These are phyloP conservation scores for Cicer judaicum DNA, from an alignment of 306 rosid genomes.

Conservation along the genomic window DNA sequence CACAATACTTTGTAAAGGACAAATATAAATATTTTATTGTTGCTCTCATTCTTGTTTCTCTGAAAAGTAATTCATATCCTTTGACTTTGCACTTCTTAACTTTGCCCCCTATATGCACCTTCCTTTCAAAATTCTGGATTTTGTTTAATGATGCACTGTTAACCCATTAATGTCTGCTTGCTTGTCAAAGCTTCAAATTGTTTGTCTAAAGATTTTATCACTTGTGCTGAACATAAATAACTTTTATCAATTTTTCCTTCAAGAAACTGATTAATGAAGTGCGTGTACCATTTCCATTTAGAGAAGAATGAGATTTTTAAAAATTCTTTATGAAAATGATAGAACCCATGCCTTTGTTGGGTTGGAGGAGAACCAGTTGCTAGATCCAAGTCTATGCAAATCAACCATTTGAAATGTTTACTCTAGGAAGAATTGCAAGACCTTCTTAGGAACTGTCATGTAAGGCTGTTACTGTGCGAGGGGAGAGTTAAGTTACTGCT, in stretches of 20 bases:
- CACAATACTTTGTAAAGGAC: background rate
- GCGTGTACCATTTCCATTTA: constrained; percentile 24
- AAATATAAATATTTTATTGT: constrained; percentile 19
- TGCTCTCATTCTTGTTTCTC: background rate
- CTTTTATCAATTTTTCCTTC: background rate
- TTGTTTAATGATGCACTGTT: background rate
- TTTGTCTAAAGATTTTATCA: constrained; percentile 16
- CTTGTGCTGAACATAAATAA: background rate
- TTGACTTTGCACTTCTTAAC: constrained; percentile 10
- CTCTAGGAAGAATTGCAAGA: background rate
- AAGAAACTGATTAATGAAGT: background rate
- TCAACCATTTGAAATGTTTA: background rate
- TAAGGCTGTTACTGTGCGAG: background rate
- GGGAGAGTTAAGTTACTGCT: background rate
- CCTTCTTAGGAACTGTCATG: background rate
- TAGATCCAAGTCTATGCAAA: background rate
- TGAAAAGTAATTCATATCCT: background rate
- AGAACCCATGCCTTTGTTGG: background rate
- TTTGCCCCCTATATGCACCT: background rate
- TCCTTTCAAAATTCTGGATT: background rate
- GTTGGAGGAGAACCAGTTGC: background rate
- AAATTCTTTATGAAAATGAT: background rate
- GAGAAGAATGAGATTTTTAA: background rate
- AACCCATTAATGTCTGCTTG: constrained; percentile 7
- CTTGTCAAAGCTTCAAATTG: constrained; percentile 15